Conservation (phyloP, 2,329 filamentous ascomycete genomes). For the Neoarthrinium moseri region DNA sequence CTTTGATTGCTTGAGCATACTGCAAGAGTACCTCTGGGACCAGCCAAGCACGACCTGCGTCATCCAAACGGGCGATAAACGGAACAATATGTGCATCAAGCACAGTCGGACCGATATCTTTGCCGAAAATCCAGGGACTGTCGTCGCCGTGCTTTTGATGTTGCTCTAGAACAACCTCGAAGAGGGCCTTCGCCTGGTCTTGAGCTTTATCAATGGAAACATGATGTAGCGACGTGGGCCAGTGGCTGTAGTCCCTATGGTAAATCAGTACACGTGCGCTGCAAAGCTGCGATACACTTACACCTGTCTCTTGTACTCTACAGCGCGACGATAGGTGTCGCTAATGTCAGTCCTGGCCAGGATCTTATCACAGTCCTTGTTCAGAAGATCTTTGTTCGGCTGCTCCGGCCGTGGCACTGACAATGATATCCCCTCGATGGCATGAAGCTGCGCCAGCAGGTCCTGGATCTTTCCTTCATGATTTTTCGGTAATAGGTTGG, state of each 20-base stretch:
- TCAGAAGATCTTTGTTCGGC: neutral
- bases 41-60: neutral
- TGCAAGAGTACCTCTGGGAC: neutral
- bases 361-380: neutral
- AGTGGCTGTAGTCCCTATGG: slow-evolving; percentile 3
- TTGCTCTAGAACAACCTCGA: neutral
- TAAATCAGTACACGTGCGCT: neutral
- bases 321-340: neutral
- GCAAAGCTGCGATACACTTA: neutral
- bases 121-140: slow-evolving; percentile 5
- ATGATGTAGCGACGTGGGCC: neutral
- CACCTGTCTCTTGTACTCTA: slow-evolving; percentile 9
- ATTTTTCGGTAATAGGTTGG: neutral
- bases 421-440: slow-evolving; percentile 8
- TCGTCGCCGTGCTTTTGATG: neutral
- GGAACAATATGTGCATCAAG: slow-evolving; percentile 11
- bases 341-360: slow-evolving; percentile 7
- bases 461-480: neutral
- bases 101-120: neutral
- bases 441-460: slow-evolving; percentile 1
- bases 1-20: neutral
- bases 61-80: slow-evolving; percentile 6
- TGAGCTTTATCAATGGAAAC: slow-evolving; percentile 4
- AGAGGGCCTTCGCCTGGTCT: neutral
- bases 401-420: slow-evolving; percentile 1